Percentiles rank a stretch among this genome's conserved stretches.
These are phyloP conservation scores for Phytophthora crassamura DNA, from an alignment of 352 stramenopile genomes.

Conservation along the genomic window DNA sequence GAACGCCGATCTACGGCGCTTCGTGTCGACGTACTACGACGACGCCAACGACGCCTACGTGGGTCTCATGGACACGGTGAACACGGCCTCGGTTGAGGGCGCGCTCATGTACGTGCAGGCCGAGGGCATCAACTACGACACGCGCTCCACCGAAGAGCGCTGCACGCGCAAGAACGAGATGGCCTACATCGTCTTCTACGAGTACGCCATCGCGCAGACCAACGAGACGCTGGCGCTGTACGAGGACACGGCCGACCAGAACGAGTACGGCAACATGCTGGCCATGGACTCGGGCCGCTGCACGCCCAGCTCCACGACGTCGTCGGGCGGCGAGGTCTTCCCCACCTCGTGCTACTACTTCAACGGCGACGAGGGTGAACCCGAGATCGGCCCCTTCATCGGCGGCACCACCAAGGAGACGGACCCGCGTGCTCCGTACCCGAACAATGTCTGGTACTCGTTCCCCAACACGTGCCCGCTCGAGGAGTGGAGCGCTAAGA, in stretches of 20 bases:
- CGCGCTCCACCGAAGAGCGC: conserved; percentile 53
- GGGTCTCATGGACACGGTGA: conserved; percentile 82
- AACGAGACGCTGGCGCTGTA: conserved; percentile 82
- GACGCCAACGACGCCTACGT: conserved; percentile 61
- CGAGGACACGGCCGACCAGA: conserved; percentile 44
- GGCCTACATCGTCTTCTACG: conserved; percentile 86
- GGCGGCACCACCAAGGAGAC: conserved; percentile 54
- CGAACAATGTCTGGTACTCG: conserved; percentile 82
- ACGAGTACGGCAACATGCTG: conserved; percentile 75
- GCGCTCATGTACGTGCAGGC: conserved; percentile 90
- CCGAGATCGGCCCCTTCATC: conserved; percentile 74
- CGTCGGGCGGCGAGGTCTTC: conserved; percentile 42
- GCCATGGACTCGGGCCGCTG: conserved; percentile 74
- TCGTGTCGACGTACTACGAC: conserved; percentile 68
- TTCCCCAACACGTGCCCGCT: conserved; percentile 79
- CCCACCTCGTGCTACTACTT: conserved; percentile 75
- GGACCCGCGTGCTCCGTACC: conserved; percentile 69
- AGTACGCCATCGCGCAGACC: conserved; percentile 75
- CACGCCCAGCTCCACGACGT: conserved; percentile 46
- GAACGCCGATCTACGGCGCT: conserved; percentile 57
- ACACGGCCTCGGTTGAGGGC: conserved; percentile 80
- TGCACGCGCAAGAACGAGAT: conserved; percentile 88
- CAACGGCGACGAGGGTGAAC: conserved; percentile 68
- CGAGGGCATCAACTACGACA: conserved; percentile 85
- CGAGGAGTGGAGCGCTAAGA: conserved; percentile 57